These are phyloP conservation scores for Fusarium sterilihyphosum DNA, from an alignment of 2,329 filamentous ascomycete species.

Conservation along the genomic window DNA sequence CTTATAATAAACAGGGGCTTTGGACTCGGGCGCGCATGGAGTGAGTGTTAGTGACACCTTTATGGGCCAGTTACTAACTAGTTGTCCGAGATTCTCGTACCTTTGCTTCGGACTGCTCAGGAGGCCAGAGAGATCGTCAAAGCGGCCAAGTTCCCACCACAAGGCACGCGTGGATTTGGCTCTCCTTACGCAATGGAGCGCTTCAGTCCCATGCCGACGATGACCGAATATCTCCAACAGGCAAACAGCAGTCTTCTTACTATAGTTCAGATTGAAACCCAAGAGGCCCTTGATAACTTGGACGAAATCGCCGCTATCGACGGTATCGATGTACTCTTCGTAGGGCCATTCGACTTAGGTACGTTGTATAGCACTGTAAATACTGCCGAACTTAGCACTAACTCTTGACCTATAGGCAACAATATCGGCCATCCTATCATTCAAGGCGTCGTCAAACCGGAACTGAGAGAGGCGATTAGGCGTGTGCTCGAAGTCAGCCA, in stretches of 20 bases:
- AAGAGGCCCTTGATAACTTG: not conserved
- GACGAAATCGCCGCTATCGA: not conserved
- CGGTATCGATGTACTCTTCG: not conserved
- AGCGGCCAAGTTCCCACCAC: not conserved
- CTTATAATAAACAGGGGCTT: not conserved
- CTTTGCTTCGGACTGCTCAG: not conserved
- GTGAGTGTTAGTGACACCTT: not conserved
- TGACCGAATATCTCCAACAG: not conserved
- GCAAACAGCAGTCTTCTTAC: not conserved
- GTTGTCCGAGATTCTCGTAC: not conserved
- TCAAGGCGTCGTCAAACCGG: not conserved
- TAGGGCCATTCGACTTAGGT: not conserved
- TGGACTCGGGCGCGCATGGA: not conserved
- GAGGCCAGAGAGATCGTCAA: not conserved
- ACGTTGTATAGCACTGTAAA: not conserved
- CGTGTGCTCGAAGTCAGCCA: not conserved
- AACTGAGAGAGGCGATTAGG: accelerated
- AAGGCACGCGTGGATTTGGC: not conserved
- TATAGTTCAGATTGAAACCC: not conserved
- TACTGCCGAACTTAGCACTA: not conserved
- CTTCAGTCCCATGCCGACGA: not conserved
- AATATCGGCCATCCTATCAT: not conserved
- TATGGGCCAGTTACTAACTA: not conserved
- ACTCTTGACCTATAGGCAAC: accelerated
- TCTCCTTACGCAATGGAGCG: not conserved